Base-by-base conservation (phyloP, 306 rosid species). In the Delonix regia region DNA sequence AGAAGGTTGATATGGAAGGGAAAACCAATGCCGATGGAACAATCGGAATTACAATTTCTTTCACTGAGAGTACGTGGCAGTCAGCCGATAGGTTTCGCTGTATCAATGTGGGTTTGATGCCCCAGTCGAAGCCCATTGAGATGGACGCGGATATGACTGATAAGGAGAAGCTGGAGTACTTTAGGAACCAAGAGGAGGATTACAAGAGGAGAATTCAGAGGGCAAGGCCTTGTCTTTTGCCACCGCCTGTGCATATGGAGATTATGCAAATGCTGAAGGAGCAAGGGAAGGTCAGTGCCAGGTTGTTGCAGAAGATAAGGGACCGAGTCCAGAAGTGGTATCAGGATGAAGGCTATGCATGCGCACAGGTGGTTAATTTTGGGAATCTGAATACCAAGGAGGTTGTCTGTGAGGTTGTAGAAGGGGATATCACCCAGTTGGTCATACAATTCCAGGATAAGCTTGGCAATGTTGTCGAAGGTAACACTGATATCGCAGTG, bases 311-410 rank as follows among this genome's bases (percentile, higher is more conserved):
- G 90, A 88, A 78, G 89, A 95, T 95, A 34, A 80, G 99, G 72
- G 99, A 95, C 53, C 49, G 90, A n/a, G 99, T 95, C 4, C 99
- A 95, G 85, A 92, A 84, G 49, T 95, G 99, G 99, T 95, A 95
- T 78, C 97, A 92, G 19, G 99, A 95, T 68, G 96, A 91, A 80
- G 99, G 99, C 7, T 95, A 88, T 78, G 99, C 97, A 0, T 95
- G 99, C 30, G 99, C 98, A 6, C 99, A 95, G 75, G 99, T 95
- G 21, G 98, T 95, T 44, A 95, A 95, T 84, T 95, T 95, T 18
- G 99, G 99, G 59, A 95, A 95, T 64, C 85, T 95, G 61, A 95
- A 95, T 22, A 95, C 99, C 18, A 88, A 84, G 79, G 99, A 95
- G 87, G 98, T 95, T 57, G 98, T 93, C 28, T 95, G 99, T 65